Conservation (phyloP, 352 stramenopile genomes). For the Phytopythium kandeliae region DNA sequence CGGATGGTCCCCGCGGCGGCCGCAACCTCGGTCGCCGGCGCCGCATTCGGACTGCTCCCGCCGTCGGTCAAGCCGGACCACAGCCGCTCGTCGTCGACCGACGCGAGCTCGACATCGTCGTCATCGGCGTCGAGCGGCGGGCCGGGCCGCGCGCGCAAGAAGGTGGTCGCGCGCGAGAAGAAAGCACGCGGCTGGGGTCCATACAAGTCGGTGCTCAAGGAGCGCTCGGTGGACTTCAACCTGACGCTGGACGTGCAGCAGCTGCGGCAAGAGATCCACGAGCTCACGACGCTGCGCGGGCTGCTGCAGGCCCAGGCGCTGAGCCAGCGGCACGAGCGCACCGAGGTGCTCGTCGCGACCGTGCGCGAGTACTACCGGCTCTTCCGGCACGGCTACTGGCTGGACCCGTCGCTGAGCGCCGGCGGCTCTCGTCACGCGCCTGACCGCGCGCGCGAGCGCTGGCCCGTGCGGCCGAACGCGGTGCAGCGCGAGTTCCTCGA, state of each 20-base stretch:
- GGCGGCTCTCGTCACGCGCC: too few species aligned
- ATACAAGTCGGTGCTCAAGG: constrained; percentile 25
- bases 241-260: constrained; percentile 38
- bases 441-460: too few species aligned
- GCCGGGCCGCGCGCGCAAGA: background rate
- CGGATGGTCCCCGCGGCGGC: too few species aligned
- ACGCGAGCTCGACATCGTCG: too few species aligned
- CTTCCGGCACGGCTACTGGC: constrained; percentile 1
- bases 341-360: constrained; percentile 21
- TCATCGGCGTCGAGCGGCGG: too few species aligned
- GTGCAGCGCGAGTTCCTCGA: constrained; percentile 7
- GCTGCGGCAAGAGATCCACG: constrained; percentile 27
- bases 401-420: background rate
- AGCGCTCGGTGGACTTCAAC: constrained; percentile 39
- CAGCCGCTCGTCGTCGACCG: too few species aligned
- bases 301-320: constrained; percentile 21
- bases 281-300: constrained; percentile 15
- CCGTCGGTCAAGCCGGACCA: too few species aligned
- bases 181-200: constrained; percentile 19
- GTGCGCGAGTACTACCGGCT: constrained; percentile 13
- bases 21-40: too few species aligned
- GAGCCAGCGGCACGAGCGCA: constrained; percentile 12
- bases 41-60: too few species aligned
- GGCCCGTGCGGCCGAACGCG: background rate
- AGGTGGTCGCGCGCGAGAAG: background rate